Percentiles rank a stretch among this genome's conserved stretches.
These are phyloP conservation scores for Orbilia quercus DNA, from an alignment of 2,329 filamentous ascomycete species.

Conservation along the genomic window DNA sequence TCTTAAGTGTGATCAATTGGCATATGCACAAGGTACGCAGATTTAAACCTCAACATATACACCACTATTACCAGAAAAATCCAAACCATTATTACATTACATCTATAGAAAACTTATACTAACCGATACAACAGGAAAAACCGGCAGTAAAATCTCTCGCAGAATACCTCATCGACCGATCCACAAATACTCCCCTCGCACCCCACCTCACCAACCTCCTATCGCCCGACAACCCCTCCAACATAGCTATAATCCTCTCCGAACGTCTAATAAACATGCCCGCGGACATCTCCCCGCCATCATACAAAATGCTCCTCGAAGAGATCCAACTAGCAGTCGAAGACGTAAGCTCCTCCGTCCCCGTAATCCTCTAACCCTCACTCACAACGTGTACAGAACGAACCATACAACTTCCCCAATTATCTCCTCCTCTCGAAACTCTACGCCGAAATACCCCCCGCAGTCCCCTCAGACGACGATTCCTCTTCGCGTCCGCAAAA, in stretches of 20 bases:
- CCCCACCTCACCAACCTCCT: constrained; percentile 62
- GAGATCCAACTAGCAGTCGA: constrained; percentile 89
- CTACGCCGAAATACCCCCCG: constrained; percentile 88
- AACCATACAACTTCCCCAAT: constrained; percentile 92
- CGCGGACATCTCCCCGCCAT: constrained; percentile 87
- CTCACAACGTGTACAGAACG: constrained; percentile 66
- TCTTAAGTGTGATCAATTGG: constrained; percentile 73
- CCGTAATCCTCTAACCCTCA: neutral
- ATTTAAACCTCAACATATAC: neutral
- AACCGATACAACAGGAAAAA: constrained; percentile 65
- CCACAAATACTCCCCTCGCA: constrained; percentile 60
- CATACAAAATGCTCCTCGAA: constrained; percentile 93
- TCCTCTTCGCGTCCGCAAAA: constrained; percentile 57
- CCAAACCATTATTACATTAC: neutral
- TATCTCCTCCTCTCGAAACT: constrained; percentile 91
- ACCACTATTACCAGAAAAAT: neutral
- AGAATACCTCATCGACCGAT: constrained; percentile 68
- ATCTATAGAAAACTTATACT: too few relatives aligned
- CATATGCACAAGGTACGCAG: constrained; percentile 73
- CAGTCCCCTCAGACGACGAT: constrained; percentile 73
- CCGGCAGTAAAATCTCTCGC: constrained; percentile 70
- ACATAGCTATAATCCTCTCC: constrained; percentile 86
- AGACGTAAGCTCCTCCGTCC: constrained; percentile 67
- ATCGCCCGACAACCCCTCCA: constrained; percentile 62
- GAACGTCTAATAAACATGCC: constrained; percentile 97